Base-by-base conservation (phyloP, 495 filamentous ascomycete species). In the Hyaloscypha hepaticicola region DNA sequence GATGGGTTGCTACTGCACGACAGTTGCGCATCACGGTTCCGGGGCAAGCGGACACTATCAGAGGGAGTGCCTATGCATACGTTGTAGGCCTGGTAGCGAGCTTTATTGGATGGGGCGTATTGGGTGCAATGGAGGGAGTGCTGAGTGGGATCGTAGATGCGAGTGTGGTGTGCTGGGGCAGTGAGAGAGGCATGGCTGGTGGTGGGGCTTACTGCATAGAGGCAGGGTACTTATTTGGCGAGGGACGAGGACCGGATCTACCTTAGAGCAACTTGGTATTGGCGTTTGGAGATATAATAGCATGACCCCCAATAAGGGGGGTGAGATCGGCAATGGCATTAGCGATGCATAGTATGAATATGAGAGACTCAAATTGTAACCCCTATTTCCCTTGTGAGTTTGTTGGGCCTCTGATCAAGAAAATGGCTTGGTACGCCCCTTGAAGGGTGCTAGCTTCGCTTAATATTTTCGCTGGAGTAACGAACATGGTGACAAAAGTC, bases 51-150 rank as follows among this genome's bases (percentile, higher is more conserved):
- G 78, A 82, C 0, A 45, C 38, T 4, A 75, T 88, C 50, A 85
- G 80, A 55, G 95, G 95, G n/a, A 96, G 92, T 70, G 79, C 93
- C 48, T 99, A 99, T 74, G 95, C 92, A 22, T 99, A 99, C 73
- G 84, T 99, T 49, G 91, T 99, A 5, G 95, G 94, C 4, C 71
- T 99, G 61, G 87, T 97, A 65, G 93, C 95, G 16, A 91, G 89
- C 34, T 88, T 91, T 56, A 97, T 99, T 67, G 95, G 95, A 9
- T 99, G 95, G 92, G 93, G 90, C 24, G 87, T 97, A 3, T 74
- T 99, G 55, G 95, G 95, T n/a, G 90, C 94, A 2, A 95, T 96
- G 79, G 95, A 99, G 74, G 92, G 93, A 16, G 90, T 97, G 33
- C 79, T 99, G 51, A 90, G 90, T 50, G 93, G 92, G 29, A 92